Evolutionary conservation across 108 stramenopile genomes (phyloP), one percentile per base, ranked within the genome.

Genomic region (Pseudonitzschia multistriata): DNA sequence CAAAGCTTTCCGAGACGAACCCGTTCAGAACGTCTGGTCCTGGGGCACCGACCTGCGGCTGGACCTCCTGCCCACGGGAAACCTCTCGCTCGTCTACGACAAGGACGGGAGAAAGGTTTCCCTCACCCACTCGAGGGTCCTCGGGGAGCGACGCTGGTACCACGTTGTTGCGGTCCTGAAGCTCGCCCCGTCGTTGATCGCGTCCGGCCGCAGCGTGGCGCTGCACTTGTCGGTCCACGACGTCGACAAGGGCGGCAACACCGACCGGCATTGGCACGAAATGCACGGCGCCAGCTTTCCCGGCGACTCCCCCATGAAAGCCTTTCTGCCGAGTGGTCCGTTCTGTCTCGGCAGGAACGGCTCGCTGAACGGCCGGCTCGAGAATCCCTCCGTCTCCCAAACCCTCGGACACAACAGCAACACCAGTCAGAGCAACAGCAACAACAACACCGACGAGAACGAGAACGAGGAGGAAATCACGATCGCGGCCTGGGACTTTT

Each of bases 311-410:
- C n/a, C n/a, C 17, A 29, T 27, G 54, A 55, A 24, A 55, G 22
- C 54, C 29, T 55, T 19, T n/a, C n/a, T n/a, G n/a, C n/a, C n/a
- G 29, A 3, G 42, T 10, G 57, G 40, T 56, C 40, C 37, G 17
- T 70, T 70, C 39, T 25, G 11, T 21, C 37, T 71, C n/a, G 73
- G 57, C 17, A 67, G 37, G 47, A 57, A 36, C n/a, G 77, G 77
- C 14, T 42, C 49, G 21, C 56, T 77, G 28, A 70, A 68, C 29
- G 63, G 62, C 22, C 64, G 55, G 45, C 39, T 77, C 14, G 76
- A 77, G 45, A 30, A 60, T 45, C 76, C 69, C 19, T 14, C 10
- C 3, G 45, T 70, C 25, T 8, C 37, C 6, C 6, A 37, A 37
- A 8, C 8, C 8, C 37, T 37, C 8, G 5, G 37, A 37, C 37